Conservation (phyloP, 2,329 filamentous ascomycete genomes). For the Aureobasidium sp. region DNA sequence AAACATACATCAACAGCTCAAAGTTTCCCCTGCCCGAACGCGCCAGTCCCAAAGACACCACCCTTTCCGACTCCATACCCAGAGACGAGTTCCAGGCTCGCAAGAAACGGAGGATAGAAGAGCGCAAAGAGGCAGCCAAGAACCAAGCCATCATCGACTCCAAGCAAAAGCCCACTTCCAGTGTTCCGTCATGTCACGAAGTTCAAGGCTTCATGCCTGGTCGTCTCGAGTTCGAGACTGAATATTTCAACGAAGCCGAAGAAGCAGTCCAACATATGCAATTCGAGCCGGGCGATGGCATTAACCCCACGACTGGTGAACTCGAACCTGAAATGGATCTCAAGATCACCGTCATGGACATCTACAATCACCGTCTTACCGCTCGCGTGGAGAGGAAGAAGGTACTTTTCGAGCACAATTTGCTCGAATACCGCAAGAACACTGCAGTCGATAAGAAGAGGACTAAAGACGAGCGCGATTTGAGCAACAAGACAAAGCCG, state of each 20-base stretch:
- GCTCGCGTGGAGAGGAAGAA: constrained; percentile 91
- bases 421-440: constrained; percentile 92
- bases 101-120: constrained; percentile 90
- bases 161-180: constrained; percentile 92
- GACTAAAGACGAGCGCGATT: constrained; percentile 87
- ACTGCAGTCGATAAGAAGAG: constrained; percentile 85
- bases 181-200: constrained; percentile 92
- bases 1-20: constrained; percentile 76
- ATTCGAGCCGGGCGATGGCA: constrained; percentile 90
- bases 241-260: constrained; percentile 95
- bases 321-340: constrained; percentile 94
- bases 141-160: constrained; percentile 75
- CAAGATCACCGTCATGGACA: constrained; percentile 96
- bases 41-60: constrained; percentile 74
- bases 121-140: constrained; percentile 80
- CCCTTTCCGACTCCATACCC: constrained; percentile 70
- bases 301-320: constrained; percentile 76
- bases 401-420: constrained; percentile 89
- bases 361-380: constrained; percentile 89
- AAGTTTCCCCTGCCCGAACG: constrained; percentile 81
- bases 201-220: constrained; percentile 99
- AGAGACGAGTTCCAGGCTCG: constrained; percentile 87
- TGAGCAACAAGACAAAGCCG: constrained; percentile 89
- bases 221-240: constrained; percentile 92
- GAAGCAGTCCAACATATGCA: constrained; percentile 98